Evolutionary conservation across 768 basidiomycete species (phyloP).

Genomic region (Leucocoprinus leucothites): DNA sequence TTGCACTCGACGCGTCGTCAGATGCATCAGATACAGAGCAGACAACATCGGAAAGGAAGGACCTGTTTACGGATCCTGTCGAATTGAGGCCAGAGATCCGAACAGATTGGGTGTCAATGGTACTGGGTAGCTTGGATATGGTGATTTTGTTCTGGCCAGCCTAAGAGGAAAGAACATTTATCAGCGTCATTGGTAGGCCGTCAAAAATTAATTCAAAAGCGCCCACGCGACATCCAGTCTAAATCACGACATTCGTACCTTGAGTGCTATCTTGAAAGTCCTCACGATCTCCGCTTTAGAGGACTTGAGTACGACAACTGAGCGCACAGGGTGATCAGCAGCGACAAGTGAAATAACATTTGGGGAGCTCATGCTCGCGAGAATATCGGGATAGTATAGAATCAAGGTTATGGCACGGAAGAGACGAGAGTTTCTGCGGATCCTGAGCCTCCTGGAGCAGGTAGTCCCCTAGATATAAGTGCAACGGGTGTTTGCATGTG

Average conservation of each 20-base stretch:
- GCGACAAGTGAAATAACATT: slow-evolving; percentile 24
- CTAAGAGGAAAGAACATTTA: slow-evolving; percentile 25
- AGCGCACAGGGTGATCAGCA: slow-evolving; percentile 44
- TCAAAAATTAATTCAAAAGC: background rate
- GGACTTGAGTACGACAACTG: slow-evolving; percentile 56
- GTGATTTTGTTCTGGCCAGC: slow-evolving; percentile 50
- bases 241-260: slow-evolving; percentile 31
- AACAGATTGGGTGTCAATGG: slow-evolving; percentile 49
- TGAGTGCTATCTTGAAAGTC: slow-evolving; percentile 42
- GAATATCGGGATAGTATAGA: too few species aligned
- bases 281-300: slow-evolving; percentile 55
- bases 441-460: too few species aligned
- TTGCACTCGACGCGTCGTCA: slow-evolving; percentile 25
- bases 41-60: slow-evolving; percentile 54
- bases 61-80: slow-evolving; percentile 10
- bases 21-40: slow-evolving; percentile 32
- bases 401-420: too few species aligned
- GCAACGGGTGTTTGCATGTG: too few species aligned
- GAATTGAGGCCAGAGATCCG: slow-evolving; percentile 49
- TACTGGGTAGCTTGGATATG: slow-evolving; percentile 46
- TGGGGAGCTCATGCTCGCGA: slow-evolving; percentile 12
- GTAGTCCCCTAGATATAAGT: too few species aligned
- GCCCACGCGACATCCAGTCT: too few species aligned
- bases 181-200: background rate
- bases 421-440: too few species aligned